These are phyloP conservation scores for Hypsizygus ulmarius DNA, from an alignment of 1,284 basidiomycete species.

Conservation along the genomic window DNA sequence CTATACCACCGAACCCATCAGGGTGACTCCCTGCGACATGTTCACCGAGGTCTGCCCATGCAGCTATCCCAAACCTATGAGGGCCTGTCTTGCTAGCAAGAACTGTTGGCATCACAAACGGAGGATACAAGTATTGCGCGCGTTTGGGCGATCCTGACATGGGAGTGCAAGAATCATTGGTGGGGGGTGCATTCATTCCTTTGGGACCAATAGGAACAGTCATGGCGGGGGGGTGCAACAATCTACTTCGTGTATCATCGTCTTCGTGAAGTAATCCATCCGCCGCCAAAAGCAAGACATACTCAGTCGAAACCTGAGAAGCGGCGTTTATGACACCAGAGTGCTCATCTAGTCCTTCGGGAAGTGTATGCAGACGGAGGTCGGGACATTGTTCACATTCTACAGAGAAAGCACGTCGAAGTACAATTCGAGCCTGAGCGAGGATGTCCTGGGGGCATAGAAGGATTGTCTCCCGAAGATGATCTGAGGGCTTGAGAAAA, in stretches of 20 bases:
- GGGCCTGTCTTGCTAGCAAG: slow-evolving; percentile 24
- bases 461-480: slow-evolving; percentile 46
- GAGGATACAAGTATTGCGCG: slow-evolving; percentile 51
- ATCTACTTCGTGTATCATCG: slow-evolving; percentile 29
- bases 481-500: slow-evolving; percentile 32
- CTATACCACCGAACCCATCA: slow-evolving; percentile 31
- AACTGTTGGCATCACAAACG: slow-evolving; percentile 46
- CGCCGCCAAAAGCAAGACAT: slow-evolving; percentile 52
- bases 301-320: slow-evolving; percentile 40
- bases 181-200: slow-evolving; percentile 32
- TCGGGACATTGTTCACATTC: slow-evolving; percentile 34
- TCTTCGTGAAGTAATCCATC: slow-evolving; percentile 35
- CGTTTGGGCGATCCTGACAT: slow-evolving; percentile 19
- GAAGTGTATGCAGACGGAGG: slow-evolving; percentile 41
- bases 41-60: slow-evolving; percentile 46
- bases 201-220: slow-evolving; percentile 44
- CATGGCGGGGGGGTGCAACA: slow-evolving; percentile 36
- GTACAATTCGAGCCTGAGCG: slow-evolving; percentile 30
- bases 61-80: slow-evolving; percentile 13
- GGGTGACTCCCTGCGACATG: slow-evolving; percentile 26
- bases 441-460: slow-evolving; percentile 43
- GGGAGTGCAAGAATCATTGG: slow-evolving; percentile 28
- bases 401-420: slow-evolving; percentile 34
- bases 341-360: slow-evolving; percentile 24
- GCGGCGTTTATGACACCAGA: slow-evolving; percentile 34